phyloP scores from a whole-genome alignment of 345 rosid genomes.

The Eucalyptus sp. region DNA sequence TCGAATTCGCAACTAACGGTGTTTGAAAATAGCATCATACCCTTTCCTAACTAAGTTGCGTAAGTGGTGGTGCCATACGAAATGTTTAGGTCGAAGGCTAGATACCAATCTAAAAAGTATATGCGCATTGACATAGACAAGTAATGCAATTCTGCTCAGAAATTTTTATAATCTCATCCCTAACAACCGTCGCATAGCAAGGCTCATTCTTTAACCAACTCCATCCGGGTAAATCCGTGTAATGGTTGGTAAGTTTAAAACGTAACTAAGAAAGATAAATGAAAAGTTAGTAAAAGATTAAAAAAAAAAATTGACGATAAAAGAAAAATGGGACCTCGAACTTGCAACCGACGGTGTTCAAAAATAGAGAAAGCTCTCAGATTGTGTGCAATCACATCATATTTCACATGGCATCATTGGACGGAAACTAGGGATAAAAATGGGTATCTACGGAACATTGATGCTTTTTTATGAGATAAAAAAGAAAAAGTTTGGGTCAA shows the following conservation, averaged over 20 bases:
- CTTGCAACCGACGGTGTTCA: not conserved
- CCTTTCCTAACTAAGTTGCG: too few relatives aligned
- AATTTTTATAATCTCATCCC: not conserved
- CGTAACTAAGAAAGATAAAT: not conserved
- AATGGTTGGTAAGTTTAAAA: not conserved
- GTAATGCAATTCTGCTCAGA: not conserved
- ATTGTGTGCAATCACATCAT: not conserved
- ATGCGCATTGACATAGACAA: not conserved
- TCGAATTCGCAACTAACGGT: fast-evolving
- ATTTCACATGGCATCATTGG: not conserved
- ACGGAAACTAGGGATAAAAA: not conserved
- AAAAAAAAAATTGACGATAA: not conserved
- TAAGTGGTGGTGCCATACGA: too few relatives aligned
- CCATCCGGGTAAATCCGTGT: not conserved
- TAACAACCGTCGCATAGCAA: not conserved
- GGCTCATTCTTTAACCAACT: not conserved
- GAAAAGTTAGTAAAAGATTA: not conserved
- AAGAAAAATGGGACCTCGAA: not conserved
- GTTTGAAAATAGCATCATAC: not conserved
- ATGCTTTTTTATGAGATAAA: too few relatives aligned
- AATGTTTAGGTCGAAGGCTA: not conserved
- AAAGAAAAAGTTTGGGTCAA: not conserved
- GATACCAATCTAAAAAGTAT: not conserved
- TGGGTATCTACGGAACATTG: not conserved
- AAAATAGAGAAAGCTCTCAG: not conserved